Base-by-base conservation (phyloP, 228 moss, liverwort and hornwort genomes). In the Sphagnum fallax region DNA sequence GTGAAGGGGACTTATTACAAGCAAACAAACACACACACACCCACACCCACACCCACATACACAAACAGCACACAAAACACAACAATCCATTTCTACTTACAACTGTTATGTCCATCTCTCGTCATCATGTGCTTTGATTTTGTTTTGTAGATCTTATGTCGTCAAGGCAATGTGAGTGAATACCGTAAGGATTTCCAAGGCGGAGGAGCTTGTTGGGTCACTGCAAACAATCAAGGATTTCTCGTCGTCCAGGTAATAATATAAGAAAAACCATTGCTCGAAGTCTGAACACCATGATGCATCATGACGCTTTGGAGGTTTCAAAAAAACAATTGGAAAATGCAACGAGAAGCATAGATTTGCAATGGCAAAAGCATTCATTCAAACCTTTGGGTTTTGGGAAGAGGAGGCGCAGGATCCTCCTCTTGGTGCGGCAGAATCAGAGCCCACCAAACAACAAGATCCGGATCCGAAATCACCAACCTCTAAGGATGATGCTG, bases 131-230 rank as follows among this genome's bases (percentile, higher is more conserved):
- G 32, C 32, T 32, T 32, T 32, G 16, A 7, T 64, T n/a, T 51
- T 51, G 48, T 69, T 14, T 72, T 16, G 18, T 73, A 94, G 89
- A 75, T 95, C 5, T 62, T 95, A 0, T 83, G 72, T 10, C 86
- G 81, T 3, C 74, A 89, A 79, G 95, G 95, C 5, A 92, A 95
- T 70, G 86, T 90, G 0, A 92, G 95, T 67, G 76, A 86, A 5
- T 84, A 82, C 71, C 63, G 13, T 10, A 58, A 47, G 60, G 67
- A 82, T 48, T 72, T 67, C 58, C 71, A 76, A 72, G 77, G 74
- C 0, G 32, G 32, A 11, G 71, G 52, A 0, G 4, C 80, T 51
- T 75, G 79, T 53, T 95, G 92, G 95, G 75, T 87, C 67, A 92
- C 92, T 9, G 60, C 83, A 6, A 95, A 92, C 64, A 90, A 88